Evolutionary conservation across 2,329 filamentous ascomycete genomes (phyloP).

Genomic region (Penicillium concentricum): DNA sequence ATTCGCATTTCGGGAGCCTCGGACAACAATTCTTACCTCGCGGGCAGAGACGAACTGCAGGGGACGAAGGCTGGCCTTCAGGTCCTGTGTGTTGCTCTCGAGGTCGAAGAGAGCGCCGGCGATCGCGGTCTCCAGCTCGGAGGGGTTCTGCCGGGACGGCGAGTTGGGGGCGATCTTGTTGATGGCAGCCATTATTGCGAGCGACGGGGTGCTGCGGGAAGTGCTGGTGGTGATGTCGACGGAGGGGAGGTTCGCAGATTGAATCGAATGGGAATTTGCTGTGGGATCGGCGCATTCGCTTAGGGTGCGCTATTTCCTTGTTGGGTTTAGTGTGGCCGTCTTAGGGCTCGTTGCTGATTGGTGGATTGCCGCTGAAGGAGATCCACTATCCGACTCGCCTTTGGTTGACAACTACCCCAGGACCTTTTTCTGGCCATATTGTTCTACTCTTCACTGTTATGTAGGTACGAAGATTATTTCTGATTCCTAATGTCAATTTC

Average conservation of each 20-base stretch:
- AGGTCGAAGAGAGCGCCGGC: slow-evolving; percentile 97
- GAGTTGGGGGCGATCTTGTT: slow-evolving; percentile 99
- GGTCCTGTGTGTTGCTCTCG: slow-evolving; percentile 98
- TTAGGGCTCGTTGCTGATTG: slow-evolving; percentile 11
- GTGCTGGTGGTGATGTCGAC: slow-evolving; percentile 38
- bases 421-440: background rate
- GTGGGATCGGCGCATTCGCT: slow-evolving; percentile 36
- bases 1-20: slow-evolving; percentile 10
- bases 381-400: slow-evolving; percentile 4
- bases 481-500: background rate
- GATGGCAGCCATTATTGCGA: slow-evolving; percentile 69
- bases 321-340: slow-evolving; percentile 21
- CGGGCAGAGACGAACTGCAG: slow-evolving; percentile 98
- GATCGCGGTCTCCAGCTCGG: slow-evolving; percentile 96
- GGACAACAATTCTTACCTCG: slow-evolving; percentile 72
- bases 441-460: background rate
- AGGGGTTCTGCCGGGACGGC: slow-evolving; percentile 92
- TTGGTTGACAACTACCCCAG: background rate
- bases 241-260: slow-evolving; percentile 32
- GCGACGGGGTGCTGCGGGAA: slow-evolving; percentile 38
- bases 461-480: background rate
- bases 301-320: slow-evolving; percentile 27
- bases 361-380: background rate
- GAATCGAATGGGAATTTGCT: slow-evolving; percentile 34
- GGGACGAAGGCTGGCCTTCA: slow-evolving; percentile 92